Conservation (phyloP, 2,329 filamentous ascomycete genomes). For the Colletotrichum filicis region DNA sequence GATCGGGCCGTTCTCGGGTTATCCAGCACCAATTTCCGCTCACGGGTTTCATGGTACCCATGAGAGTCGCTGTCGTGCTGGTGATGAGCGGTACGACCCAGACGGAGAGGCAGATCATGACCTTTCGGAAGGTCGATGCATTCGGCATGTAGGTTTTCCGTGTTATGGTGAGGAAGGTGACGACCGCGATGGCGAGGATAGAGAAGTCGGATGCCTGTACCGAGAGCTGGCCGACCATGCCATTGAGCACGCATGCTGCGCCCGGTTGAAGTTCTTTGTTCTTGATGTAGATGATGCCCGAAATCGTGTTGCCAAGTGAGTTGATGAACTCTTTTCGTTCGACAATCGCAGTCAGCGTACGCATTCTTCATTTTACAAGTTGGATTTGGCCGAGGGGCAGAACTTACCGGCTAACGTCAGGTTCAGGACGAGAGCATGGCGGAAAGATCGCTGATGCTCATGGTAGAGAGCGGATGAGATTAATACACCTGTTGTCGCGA, state of each 20-base stretch:
- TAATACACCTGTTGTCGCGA: conserved; percentile 26
- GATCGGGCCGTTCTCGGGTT: conserved; percentile 44
- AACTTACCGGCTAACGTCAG: conserved; percentile 39
- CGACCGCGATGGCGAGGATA: conserved; percentile 56
- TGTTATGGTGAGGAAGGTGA: conserved; percentile 53
- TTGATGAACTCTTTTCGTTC: conserved; percentile 50
- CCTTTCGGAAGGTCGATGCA: conserved; percentile 41
- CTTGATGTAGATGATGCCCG: conserved; percentile 48
- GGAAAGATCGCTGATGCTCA: conserved; percentile 38
- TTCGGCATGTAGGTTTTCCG: conserved; percentile 47
- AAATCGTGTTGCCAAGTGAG: conserved; percentile 53
- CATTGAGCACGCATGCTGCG: conserved; percentile 52
- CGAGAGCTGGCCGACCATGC: conserved; percentile 56
- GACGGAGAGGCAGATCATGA: conserved; percentile 48
- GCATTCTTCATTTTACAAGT: background rate
- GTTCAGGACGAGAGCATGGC: conserved; percentile 39
- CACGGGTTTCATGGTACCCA: conserved; percentile 44
- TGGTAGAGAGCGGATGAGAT: conserved; percentile 32
- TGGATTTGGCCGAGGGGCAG: background rate
- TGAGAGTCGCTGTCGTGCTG: conserved; percentile 43
- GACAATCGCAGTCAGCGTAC: conserved; percentile 1
- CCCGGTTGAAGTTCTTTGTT: conserved; percentile 42
- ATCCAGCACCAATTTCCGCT: conserved; percentile 63
- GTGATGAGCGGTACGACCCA: conserved; percentile 54
- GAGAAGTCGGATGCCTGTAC: conserved; percentile 56